Conservation (phyloP, 495 filamentous ascomycete genomes). For the Cenococcum geophilum region DNA sequence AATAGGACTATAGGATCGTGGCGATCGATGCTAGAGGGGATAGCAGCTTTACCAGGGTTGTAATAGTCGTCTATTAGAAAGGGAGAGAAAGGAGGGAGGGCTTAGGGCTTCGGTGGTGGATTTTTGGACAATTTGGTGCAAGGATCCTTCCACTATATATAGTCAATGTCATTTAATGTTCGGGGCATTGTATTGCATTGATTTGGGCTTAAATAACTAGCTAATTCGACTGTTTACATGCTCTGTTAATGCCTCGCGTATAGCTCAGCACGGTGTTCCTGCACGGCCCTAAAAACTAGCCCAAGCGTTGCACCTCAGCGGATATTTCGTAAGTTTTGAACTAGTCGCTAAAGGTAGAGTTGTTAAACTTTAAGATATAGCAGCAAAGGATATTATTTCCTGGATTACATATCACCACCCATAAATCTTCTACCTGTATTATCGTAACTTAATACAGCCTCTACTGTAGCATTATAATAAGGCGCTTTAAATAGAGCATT, state of each 20-base stretch:
- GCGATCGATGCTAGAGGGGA: neutral
- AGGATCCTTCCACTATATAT: conserved; percentile 1
- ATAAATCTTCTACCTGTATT: too few species aligned
- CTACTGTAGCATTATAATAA: too few species aligned
- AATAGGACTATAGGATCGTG: conserved; percentile 1
- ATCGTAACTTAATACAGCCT: too few species aligned
- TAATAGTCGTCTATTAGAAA: conserved; percentile 3
- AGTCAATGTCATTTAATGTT: neutral
- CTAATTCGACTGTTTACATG: neutral
- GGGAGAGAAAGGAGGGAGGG: neutral
- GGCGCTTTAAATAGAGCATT: too few species aligned
- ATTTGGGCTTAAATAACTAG: neutral
- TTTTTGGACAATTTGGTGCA: neutral
- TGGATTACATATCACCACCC: too few species aligned
- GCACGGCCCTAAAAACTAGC: neutral
- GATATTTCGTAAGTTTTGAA: too few species aligned
- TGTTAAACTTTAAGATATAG: too few species aligned
- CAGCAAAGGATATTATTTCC: too few species aligned
- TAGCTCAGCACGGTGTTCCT: conserved; percentile 1
- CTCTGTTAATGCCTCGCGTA: neutral
- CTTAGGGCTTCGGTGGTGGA: neutral
- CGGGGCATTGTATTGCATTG: neutral
- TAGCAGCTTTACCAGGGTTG: neutral
- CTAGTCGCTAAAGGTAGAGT: too few species aligned
- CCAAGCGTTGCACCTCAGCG: neutral